These are phyloP conservation scores for Aspergillus sergii DNA, from an alignment of 2,329 filamentous ascomycete species.

Conservation along the genomic window DNA sequence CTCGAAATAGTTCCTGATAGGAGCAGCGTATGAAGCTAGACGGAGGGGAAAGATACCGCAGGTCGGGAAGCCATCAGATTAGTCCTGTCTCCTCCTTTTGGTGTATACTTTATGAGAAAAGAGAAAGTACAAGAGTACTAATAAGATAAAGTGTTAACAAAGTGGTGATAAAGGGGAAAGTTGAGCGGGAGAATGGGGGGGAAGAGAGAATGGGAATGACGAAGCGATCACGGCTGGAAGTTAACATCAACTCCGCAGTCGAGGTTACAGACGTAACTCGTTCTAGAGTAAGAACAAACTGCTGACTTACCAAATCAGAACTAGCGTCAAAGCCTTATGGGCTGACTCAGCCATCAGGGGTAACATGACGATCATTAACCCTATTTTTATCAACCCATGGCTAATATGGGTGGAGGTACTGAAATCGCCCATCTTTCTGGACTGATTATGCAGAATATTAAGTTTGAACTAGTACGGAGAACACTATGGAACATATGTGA, in stretches of 20 bases:
- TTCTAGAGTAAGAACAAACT: background rate
- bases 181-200: background rate
- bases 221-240: background rate
- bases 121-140: background rate
- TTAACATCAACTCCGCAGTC: background rate
- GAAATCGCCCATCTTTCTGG: background rate
- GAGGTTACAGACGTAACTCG: background rate
- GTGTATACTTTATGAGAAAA: background rate
- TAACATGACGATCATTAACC: constrained; percentile 4
- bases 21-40: background rate
- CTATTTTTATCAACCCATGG: background rate
- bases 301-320: background rate
- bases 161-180: background rate
- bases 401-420: background rate
- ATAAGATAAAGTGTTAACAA: background rate
- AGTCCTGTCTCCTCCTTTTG: background rate
- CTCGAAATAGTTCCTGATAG: background rate
- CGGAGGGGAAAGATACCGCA: background rate
- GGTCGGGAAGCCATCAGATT: background rate
- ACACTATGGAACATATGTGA: background rate
- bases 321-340: background rate
- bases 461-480: background rate
- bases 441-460: background rate
- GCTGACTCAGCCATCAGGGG: constrained; percentile 5
- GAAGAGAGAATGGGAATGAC: background rate